These are phyloP conservation scores for Aspergillus fructus DNA, from an alignment of 2,329 filamentous ascomycete genomes.

Conservation along the genomic window DNA sequence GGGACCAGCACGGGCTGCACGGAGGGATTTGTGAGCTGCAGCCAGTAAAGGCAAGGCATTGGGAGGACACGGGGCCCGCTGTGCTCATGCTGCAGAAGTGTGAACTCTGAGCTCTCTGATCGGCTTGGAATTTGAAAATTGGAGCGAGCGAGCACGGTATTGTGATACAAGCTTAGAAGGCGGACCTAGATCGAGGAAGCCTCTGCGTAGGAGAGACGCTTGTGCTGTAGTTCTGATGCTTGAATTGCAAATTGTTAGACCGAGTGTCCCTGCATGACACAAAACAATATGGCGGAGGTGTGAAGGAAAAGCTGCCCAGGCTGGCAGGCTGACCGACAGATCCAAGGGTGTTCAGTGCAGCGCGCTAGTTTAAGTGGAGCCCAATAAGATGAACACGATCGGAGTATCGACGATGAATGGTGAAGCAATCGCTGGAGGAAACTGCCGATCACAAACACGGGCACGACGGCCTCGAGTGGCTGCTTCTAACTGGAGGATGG, in stretches of 20 bases:
- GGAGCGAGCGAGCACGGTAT: background rate
- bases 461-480: background rate
- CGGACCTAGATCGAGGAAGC: too few species aligned
- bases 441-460: conserved; percentile 2
- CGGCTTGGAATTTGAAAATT: background rate
- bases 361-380: background rate
- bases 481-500: background rate
- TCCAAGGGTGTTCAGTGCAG: conserved; percentile 2
- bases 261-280: too few species aligned
- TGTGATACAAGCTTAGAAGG: background rate
- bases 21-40: background rate
- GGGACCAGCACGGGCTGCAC: background rate
- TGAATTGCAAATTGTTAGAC: too few species aligned
- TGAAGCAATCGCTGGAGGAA: background rate
- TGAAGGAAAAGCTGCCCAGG: background rate
- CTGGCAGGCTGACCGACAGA: background rate
- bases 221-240: too few species aligned
- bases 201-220: background rate
- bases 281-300: background rate
- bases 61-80: background rate
- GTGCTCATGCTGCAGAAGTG: background rate
- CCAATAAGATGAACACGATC: conserved; percentile 1
- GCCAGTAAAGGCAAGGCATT: background rate
- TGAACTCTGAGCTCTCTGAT: background rate
- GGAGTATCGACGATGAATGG: conserved; percentile 2